Conservation (phyloP, 2,329 filamentous ascomycete species). For the Monosporascus sp. region DNA sequence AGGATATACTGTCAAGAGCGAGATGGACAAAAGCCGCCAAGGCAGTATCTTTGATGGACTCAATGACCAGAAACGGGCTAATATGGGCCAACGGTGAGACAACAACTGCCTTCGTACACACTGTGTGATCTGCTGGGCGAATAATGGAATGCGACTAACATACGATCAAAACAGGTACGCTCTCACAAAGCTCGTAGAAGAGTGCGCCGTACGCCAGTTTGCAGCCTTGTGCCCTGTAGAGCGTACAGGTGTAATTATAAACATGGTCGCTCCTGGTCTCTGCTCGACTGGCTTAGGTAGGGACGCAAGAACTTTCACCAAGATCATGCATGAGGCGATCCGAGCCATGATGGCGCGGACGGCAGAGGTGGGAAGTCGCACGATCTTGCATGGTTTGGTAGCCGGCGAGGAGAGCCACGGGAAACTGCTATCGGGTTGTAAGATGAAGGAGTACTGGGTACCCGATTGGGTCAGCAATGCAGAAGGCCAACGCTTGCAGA, state of each 20-base stretch:
- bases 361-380: constrained; percentile 6
- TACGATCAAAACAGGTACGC: neutral
- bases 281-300: constrained; percentile 6
- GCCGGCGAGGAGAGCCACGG: constrained; percentile 8
- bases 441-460: constrained; percentile 14
- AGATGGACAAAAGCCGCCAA: constrained; percentile 5
- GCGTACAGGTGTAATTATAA: constrained; percentile 6
- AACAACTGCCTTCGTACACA: too few relatives aligned
- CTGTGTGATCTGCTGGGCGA: too few relatives aligned
- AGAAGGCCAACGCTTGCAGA: constrained; percentile 1
- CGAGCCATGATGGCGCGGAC: neutral
- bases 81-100: too few relatives aligned
- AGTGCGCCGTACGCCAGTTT: neutral
- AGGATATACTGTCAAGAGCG: constrained; percentile 5
- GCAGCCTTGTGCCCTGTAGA: constrained; percentile 4
- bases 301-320: neutral
- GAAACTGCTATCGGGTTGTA: constrained; percentile 7
- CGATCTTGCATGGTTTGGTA: constrained; percentile 3
- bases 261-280: constrained; percentile 7
- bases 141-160: too few relatives aligned
- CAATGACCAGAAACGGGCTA: constrained; percentile 1
- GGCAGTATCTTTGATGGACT: constrained; percentile 1
- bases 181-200: constrained; percentile 6
- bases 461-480: constrained; percentile 10
- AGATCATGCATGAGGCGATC: too few relatives aligned